Base-by-base conservation (phyloP, 345 rosid genomes). In the Populus davidiana region DNA sequence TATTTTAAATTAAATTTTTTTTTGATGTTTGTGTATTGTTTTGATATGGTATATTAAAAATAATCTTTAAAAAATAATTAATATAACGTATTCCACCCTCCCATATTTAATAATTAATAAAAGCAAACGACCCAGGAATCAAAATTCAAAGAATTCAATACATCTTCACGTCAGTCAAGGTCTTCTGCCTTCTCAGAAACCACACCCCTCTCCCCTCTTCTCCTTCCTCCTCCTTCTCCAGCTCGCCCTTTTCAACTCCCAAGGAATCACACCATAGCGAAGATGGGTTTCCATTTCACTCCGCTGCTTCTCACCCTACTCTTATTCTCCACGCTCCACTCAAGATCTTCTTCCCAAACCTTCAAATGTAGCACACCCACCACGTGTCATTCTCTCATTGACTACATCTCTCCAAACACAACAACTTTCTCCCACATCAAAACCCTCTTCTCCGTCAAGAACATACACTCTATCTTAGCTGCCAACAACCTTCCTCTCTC, bases 401-500 rank as follows among this genome's bases (percentile, higher is more conserved):
- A 78, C 74, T 78, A 70, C 72, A 23, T 74, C 52, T 31, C 79
- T 4, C 85, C 85, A 4, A 67, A 78, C 73, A 1, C 25, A 21
- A 65, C 81, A 50, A 70, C 85, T 2, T 49, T 78, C 67, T 67
- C 76, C 44, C 56, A 49, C 67, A 38, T 78, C 76, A 35, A 75
- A 56, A 38, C 76, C 77, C 85, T 78, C 76, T 82, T 82, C 59
- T 50, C 78, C n/a, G 0, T 82, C 56, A 64, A 54, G n/a, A 81
- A 77, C 72, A 56, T 81, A 52, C 79, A 78, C 41, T 14, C 72
- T 38, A 43, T 78, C 69, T 75, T 82, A 49, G 84, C 81, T 35
- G 79, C 84, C 49, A 82, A 78, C 76, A 82, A 74, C 47, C 52
- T 82, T 67, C 66, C 73, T 1, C 76, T 31, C 65, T 70, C 84